Percentiles rank a stretch among this genome's conserved stretches.
Conservation (phyloP, 768 basidiomycete genomes). For the Mycena indigotica region DNA sequence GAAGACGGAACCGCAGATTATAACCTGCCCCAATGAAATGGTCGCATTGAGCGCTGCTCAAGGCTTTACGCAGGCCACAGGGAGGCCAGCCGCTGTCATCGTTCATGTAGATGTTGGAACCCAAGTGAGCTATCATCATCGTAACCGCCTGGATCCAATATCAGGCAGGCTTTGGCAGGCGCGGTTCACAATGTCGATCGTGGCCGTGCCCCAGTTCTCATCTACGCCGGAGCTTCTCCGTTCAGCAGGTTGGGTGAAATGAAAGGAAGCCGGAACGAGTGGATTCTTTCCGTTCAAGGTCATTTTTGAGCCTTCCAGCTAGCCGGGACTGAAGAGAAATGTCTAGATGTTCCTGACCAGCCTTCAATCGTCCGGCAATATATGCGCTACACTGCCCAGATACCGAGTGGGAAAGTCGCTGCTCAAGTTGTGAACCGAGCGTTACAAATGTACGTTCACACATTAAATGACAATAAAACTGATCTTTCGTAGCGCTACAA, state of each 20-base stretch:
- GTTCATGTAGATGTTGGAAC: constrained; percentile 77
- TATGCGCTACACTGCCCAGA: constrained; percentile 67
- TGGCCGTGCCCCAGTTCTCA: constrained; percentile 61
- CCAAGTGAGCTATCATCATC: constrained; percentile 41
- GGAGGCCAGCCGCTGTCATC: constrained; percentile 70
- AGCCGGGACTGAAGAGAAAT: too few species aligned
- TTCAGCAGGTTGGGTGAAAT: constrained; percentile 58
- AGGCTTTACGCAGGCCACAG: constrained; percentile 66
- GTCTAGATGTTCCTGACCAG: constrained; percentile 69
- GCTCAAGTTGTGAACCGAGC: constrained; percentile 57
- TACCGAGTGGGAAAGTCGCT: constrained; percentile 55
- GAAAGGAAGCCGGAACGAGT: constrained; percentile 68
- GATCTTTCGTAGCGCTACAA: constrained; percentile 51
- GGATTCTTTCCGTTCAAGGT: constrained; percentile 77
- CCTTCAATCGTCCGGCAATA: constrained; percentile 72
- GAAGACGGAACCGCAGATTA: constrained; percentile 47
- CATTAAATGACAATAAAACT: constrained; percentile 1
- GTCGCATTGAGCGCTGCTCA: constrained; percentile 74
- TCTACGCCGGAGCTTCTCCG: constrained; percentile 73
- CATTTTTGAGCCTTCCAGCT: too few species aligned
- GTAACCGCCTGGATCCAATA: neutral
- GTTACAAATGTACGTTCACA: constrained; percentile 58
- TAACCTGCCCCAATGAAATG: constrained; percentile 78
- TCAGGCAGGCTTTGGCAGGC: constrained; percentile 68
- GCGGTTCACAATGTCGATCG: constrained; percentile 74